Evolutionary conservation across 306 rosid genomes (phyloP).

Genomic region (Cicer arietinum): DNA sequence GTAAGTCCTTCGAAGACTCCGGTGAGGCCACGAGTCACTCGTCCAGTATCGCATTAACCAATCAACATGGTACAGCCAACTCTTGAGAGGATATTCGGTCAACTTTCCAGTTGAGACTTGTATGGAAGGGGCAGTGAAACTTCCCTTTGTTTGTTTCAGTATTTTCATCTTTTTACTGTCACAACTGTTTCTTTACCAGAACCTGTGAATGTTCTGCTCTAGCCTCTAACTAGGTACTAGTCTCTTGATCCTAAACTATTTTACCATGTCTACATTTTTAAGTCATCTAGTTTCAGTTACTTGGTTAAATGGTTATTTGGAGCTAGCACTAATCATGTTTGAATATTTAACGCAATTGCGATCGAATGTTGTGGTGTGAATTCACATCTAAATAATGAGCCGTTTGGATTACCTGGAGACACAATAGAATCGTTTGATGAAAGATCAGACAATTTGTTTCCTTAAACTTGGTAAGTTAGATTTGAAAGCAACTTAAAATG

Average conservation of each 20-base stretch:
- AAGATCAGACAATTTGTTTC: background rate
- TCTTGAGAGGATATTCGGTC: slow-evolving; percentile 47
- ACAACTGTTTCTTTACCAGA: slow-evolving; percentile 54
- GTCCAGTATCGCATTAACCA: slow-evolving; percentile 54
- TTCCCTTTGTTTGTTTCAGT: slow-evolving; percentile 62
- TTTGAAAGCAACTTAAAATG: background rate
- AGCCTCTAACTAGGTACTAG: slow-evolving; percentile 59
- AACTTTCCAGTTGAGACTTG: slow-evolving; percentile 53
- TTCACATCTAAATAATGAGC: background rate
- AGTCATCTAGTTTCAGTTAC: slow-evolving; percentile 38
- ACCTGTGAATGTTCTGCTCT: slow-evolving; percentile 56
- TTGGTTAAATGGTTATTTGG: slow-evolving; percentile 27
- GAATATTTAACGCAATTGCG: background rate
- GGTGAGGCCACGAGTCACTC: slow-evolving; percentile 85
- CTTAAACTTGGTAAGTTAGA: background rate
- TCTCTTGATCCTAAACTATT: slow-evolving; percentile 54
- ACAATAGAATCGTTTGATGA: background rate
- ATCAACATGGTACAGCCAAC: slow-evolving; percentile 30
- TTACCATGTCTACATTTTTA: slow-evolving; percentile 37
- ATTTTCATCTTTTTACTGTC: slow-evolving; percentile 55
- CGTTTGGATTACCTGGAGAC: background rate
- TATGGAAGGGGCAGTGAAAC: slow-evolving; percentile 65
- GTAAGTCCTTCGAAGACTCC: slow-evolving; percentile 99
- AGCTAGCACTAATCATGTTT: slow-evolving; percentile 15
- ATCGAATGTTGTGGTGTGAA: background rate